A percentile compares a stretch with the other conserved stretches of the same genome.
These are phyloP conservation scores for Theileria orientalis DNA, from an alignment of 169 alveolate genomes.

Conservation along the genomic window DNA sequence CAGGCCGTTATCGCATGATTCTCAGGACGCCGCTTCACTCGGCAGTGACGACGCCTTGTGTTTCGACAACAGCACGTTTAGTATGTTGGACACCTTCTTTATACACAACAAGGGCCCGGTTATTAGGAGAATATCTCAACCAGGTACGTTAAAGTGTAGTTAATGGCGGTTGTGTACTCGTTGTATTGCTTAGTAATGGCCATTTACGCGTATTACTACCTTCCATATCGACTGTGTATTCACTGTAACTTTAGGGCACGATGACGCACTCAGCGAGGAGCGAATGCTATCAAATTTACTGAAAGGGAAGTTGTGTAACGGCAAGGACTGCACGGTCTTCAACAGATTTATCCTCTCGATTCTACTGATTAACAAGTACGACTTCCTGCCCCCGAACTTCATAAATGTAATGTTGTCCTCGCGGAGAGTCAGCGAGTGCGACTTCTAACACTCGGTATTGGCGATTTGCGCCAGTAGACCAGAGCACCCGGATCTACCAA, in stretches of 20 bases:
- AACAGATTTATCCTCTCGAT: neutral
- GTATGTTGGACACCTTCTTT: neutral
- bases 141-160: too few relatives aligned
- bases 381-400: neutral
- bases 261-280: neutral
- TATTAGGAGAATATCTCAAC: neutral
- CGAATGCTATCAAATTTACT: neutral
- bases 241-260: neutral
- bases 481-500: too few relatives aligned
- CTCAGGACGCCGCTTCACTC: too few relatives aligned
- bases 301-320: neutral
- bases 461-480: too few relatives aligned
- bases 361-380: neutral
- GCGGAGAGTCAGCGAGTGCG: too few relatives aligned
- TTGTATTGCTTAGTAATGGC: neutral
- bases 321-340: neutral
- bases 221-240: neutral
- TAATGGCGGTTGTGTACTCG: too few relatives aligned
- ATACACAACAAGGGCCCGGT: neutral
- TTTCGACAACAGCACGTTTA: neutral
- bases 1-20: too few relatives aligned
- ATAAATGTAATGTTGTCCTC: too few relatives aligned
- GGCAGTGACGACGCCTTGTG: neutral
- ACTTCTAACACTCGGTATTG: too few relatives aligned
- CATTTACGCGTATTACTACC: neutral